These are phyloP conservation scores for Pulicaria dysenterica DNA, from an alignment of 129 eudicot genomes.

Conservation along the genomic window DNA sequence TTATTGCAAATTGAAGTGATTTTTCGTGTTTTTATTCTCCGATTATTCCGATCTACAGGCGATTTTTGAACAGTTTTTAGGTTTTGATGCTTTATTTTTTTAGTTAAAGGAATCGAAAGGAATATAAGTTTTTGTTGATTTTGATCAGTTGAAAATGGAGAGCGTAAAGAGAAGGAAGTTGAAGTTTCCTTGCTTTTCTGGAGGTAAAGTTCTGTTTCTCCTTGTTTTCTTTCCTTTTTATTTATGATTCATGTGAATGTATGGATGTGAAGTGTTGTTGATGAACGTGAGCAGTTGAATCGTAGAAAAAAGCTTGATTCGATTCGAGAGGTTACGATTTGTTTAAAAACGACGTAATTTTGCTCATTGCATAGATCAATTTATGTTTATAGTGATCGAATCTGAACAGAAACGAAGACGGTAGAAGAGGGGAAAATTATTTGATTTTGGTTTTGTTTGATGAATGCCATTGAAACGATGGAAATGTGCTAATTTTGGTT, in stretches of 20 bases:
- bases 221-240: neutral
- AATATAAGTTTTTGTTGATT: neutral
- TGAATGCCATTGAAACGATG: neutral
- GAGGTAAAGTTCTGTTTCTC: conserved; percentile 26
- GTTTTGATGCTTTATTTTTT: neutral
- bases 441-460: neutral
- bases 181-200: conserved; percentile 39
- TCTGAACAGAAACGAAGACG: neutral
- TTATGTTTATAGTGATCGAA: neutral
- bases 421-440: neutral
- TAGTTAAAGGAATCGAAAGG: conserved; percentile 2
- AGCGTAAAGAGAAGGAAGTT: conserved; percentile 31
- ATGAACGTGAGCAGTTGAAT: no score
- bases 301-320: neutral
- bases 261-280: no score
- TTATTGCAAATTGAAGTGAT: neutral
- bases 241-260: neutral
- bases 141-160: conserved; percentile 28
- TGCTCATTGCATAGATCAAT: neutral
- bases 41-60: neutral
- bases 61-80: neutral
- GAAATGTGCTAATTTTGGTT: neutral
- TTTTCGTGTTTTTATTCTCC: neutral
- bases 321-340: neutral
- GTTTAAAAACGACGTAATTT: neutral